Base-by-base conservation (phyloP, 306 rosid species). In the Prunus kanzakura region DNA sequence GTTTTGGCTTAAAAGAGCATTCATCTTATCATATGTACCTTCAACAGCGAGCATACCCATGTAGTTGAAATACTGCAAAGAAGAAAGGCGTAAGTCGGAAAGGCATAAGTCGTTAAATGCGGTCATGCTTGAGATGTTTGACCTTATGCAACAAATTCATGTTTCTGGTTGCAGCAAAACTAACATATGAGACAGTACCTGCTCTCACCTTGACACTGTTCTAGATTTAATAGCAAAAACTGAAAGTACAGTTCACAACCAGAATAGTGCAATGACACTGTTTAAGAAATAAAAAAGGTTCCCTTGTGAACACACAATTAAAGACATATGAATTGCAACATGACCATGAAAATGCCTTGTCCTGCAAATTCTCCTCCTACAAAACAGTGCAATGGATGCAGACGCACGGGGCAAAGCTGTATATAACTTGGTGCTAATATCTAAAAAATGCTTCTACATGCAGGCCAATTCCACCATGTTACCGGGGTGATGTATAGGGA, bases 41-140 rank as follows among this genome's bases (percentile, higher is more conserved):
- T 95, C 99, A 12, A 92, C 99, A 0, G 97, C 99, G 0, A 95
- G 97, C 99, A 95, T 95, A n/a, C 97, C 99, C 99, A 95, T 95
- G 78, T 95, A 95, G 71, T 95, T 95, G 83, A 92, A 95, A 78
- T 95, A 90, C 99, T 95, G 92, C 50, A 20, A 82, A 75, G 30
- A 30, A 62, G 41, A 65, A 4, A 50, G 60, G 45, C 38, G 22
- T 68, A 5, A 25, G 38, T 60, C 23, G 4, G 20, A 20, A 20
- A 50, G 60, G 45, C 38, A 29, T 68, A 5, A 25, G 38, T 60
- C 23, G 4, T 71, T 52, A 35, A 32, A 22, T 20, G 29, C 19
- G 20, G 4, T 6, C 23, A 18, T 43, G 32, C 7, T 41, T 57
- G 11, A 69, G 49, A 71, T 4, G 35, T 77, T 55, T 62, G 38